Conservation (phyloP, 129 eudicot genomes). For the Scalesia atractyloides region DNA sequence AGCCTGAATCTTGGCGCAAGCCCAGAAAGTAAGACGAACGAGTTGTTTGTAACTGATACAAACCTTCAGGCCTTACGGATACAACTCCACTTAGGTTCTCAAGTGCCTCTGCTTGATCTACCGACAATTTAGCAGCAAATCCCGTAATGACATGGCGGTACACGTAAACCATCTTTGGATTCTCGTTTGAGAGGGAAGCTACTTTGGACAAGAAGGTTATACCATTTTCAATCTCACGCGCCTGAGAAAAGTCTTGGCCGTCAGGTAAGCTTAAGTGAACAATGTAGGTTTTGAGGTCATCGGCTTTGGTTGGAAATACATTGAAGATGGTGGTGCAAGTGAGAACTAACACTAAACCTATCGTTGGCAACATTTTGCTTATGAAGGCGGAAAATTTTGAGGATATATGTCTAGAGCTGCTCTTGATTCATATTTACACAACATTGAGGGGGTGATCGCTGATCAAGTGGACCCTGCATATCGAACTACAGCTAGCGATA, state of each 20-base stretch:
- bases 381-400: background rate
- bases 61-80: slow-evolving; percentile 15
- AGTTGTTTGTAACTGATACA: slow-evolving; percentile 34
- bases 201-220: background rate
- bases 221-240: slow-evolving; percentile 6
- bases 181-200: background rate
- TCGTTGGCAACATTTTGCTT: slow-evolving; percentile 9
- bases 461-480: too few relatives aligned
- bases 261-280: slow-evolving; percentile 40
- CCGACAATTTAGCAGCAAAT: slow-evolving; percentile 38
- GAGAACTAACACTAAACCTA: background rate
- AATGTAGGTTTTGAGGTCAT: slow-evolving; percentile 31
- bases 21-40: slow-evolving; percentile 28
- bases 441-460: background rate
- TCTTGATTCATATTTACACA: background rate
- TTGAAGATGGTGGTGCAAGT: background rate
- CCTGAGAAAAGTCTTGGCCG: background rate
- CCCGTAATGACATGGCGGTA: slow-evolving; percentile 31
- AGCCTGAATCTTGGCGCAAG: slow-evolving; percentile 21
- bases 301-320: background rate
- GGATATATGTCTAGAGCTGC: background rate
- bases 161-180: background rate
- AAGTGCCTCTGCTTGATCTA: slow-evolving; percentile 25
- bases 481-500: background rate
- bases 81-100: slow-evolving; percentile 28